A percentile compares a stretch with the other conserved stretches of the same genome.
Evolutionary conservation across 1,139 yeast genomes (phyloP).

Genomic region (Candida sojae): DNA sequence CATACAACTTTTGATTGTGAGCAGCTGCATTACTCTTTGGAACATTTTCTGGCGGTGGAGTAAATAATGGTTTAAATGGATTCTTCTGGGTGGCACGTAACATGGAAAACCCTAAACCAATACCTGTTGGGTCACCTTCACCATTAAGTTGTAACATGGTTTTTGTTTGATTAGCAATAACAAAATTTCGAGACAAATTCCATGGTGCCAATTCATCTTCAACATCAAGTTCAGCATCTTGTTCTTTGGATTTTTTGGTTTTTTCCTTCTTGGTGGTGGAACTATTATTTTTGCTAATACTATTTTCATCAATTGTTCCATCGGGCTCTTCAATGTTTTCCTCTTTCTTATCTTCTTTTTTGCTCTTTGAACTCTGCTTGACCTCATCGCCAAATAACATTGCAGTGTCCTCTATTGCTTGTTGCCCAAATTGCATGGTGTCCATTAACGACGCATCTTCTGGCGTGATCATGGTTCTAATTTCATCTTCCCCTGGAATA

Average conservation of each 20-base stretch:
- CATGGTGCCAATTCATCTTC: conserved; percentile 93
- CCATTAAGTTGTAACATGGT: conserved; percentile 96
- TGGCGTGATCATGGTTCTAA: conserved; percentile 85
- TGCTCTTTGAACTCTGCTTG: conserved; percentile 19
- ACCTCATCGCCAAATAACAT: conserved; percentile 41
- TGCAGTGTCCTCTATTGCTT: conserved; percentile 71
- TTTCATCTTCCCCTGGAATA: conserved; percentile 76
- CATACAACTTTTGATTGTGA: conserved; percentile 88
- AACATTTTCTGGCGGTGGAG: conserved; percentile 47
- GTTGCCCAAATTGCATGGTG: conserved; percentile 93
- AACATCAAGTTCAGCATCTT: conserved; percentile 48
- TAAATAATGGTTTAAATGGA: conserved; percentile 71
- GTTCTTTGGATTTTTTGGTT: conserved; percentile 28
- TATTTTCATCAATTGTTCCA: conserved; percentile 31
- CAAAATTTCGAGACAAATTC: conserved; percentile 88
- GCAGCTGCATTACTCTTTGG: conserved; percentile 60
- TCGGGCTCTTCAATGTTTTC: conserved; percentile 30
- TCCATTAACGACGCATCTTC: conserved; percentile 89
- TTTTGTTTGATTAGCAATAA: conserved; percentile 93
- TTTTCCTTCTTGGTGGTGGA: conserved; percentile 21
- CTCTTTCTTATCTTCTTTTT: conserved; percentile 19
- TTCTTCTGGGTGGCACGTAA: conserved; percentile 93
- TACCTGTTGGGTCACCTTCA: conserved; percentile 95
- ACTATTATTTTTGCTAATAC: conserved; percentile 16
- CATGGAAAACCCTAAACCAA: conserved; percentile 89